phyloP scores from a whole-genome alignment of 2,329 filamentous ascomycete genomes.

The Achaetomium macrosporum region DNA sequence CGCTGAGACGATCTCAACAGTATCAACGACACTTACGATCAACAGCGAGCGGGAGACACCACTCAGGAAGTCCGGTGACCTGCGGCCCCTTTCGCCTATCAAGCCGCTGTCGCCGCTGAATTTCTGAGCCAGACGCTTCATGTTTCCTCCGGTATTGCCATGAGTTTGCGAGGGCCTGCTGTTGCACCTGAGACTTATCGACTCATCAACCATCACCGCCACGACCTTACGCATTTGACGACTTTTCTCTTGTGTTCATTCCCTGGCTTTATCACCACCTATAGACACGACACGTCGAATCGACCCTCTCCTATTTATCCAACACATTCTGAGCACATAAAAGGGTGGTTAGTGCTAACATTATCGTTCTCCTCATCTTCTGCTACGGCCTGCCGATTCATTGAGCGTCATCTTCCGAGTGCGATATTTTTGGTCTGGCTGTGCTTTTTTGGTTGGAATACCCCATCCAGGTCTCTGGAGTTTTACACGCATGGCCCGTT shows the following conservation, averaged over 20 bases:
- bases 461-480: constrained; percentile 7
- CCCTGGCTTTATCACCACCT: neutral
- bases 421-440: constrained; percentile 10
- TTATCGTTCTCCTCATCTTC: neutral
- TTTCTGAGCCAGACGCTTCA: constrained; percentile 34
- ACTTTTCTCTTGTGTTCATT: neutral
- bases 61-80: constrained; percentile 35
- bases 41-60: constrained; percentile 37
- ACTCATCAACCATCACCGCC: neutral
- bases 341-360: neutral
- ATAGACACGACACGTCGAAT: neutral
- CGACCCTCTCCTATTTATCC: neutral
- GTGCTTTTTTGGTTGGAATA: constrained; percentile 16
- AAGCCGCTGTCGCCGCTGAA: constrained; percentile 60
- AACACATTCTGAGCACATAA: neutral
- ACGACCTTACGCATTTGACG: neutral
- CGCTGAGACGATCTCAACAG: constrained; percentile 39
- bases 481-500: neutral
- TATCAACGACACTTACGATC: constrained; percentile 43
- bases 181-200: neutral
- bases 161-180: neutral
- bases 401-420: constrained; percentile 1
- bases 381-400: neutral
- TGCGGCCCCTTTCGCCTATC: constrained; percentile 58
- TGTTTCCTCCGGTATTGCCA: neutral